Evolutionary conservation across 768 basidiomycete genomes (phyloP).

Genomic region (Leccinum subtestaceum): DNA sequence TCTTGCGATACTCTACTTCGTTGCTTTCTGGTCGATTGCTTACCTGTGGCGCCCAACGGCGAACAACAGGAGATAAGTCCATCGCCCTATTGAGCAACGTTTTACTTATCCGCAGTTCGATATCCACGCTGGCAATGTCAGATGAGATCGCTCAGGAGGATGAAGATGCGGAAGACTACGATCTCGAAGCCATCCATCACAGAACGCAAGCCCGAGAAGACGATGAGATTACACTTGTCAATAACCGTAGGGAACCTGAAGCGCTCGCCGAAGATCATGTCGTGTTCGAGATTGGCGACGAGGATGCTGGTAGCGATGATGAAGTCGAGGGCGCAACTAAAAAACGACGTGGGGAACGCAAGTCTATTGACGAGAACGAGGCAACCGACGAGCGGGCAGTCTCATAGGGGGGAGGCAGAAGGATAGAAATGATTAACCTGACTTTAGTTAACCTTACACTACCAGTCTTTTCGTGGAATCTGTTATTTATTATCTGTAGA

Average conservation of each 20-base stretch:
- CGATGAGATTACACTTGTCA: slow-evolving; percentile 71
- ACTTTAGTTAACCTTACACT: not conserved
- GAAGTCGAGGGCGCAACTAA: slow-evolving; percentile 52
- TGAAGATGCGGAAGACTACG: slow-evolving; percentile 90
- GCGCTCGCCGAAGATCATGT: slow-evolving; percentile 62
- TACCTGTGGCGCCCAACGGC: slow-evolving; percentile 94
- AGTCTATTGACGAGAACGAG: slow-evolving; percentile 48
- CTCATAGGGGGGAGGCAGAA: slow-evolving; percentile 50
- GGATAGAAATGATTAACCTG: slow-evolving; percentile 34
- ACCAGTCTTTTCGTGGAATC: slow-evolving; percentile 6
- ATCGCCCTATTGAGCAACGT: not conserved
- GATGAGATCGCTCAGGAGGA: slow-evolving; percentile 96
- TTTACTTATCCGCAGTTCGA: slow-evolving; percentile 28
- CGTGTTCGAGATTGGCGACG: slow-evolving; percentile 91
- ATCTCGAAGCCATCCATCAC: slow-evolving; percentile 69
- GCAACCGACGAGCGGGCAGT: slow-evolving; percentile 56
- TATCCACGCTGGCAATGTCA: slow-evolving; percentile 84
- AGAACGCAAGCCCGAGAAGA: slow-evolving; percentile 53
- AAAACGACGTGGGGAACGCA: slow-evolving; percentile 43
- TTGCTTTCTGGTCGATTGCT: slow-evolving; percentile 74
- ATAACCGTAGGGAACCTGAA: slow-evolving; percentile 48
- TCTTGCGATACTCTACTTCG: slow-evolving; percentile 83
- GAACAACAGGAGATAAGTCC: slow-evolving; percentile 79
- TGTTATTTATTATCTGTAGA: slow-evolving; percentile 32
- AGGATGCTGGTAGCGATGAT: slow-evolving; percentile 64